Evolutionary conservation across 441 rosid species (phyloP), one percentile per base, ranked within the genome.

Genomic region (Corymbia calophylla): DNA sequence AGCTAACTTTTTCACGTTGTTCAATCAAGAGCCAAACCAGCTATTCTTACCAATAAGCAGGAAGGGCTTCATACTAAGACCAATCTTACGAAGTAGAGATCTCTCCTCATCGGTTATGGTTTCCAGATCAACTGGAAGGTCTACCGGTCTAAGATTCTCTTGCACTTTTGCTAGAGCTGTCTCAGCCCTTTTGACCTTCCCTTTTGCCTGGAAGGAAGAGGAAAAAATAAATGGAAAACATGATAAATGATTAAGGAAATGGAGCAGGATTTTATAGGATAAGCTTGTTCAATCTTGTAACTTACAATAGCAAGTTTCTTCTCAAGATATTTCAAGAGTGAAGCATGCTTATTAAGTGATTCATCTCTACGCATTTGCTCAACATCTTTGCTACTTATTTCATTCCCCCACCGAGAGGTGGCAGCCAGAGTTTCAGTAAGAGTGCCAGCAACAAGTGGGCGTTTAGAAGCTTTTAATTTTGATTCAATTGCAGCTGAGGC

Each of bases 351-450:
- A 85, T 91, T 88, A 81, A 95, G 89, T 86, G 93, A 93, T 88
- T 94, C 91, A 70, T 95, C 94, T 93, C 93, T 94, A 93, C 90
- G 93, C 95, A 97, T 94, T 91, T 94, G 91, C 88, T 94, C 96
- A 49, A 95, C 88, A 88, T 94, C 97, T 89, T 92, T 90, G 17
- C 91, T 90, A 89, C 94, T 92, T 62, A 92, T 95, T 51, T 94
- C 94, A 88, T 90, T 94, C 88, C 94, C 97, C 99, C 99, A 97
- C 84, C 93, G 93, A 64, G 97, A 94, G 88, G 94, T 91, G 86
- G 99, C 99, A 16, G 98, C 98, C 88, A 92, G 89, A 32, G 99
- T 96, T 93, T 97, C 99, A 89, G 97, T 92, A 87, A 96, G 97
- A 11, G 99, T 97, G 86, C 99, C 99, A 87, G 99, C 97, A 70